Evolutionary conservation across 2,329 filamentous ascomycete genomes (phyloP), one percentile per base, ranked within the genome.

Genomic region (Emmonsiellopsis sp.): DNA sequence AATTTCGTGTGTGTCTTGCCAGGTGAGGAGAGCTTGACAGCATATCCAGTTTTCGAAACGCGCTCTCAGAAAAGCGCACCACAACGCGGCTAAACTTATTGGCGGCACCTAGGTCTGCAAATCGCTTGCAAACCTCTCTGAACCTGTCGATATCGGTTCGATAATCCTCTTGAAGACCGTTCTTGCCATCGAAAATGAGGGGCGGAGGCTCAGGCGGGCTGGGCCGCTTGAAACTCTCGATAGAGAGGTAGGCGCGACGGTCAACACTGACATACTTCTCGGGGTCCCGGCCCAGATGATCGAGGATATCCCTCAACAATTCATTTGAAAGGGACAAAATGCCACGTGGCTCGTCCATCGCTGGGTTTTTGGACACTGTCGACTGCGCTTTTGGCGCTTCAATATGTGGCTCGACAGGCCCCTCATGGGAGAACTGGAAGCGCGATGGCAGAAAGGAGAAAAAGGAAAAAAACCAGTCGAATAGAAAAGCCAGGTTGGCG

Each of bases 221-320:
- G 10, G 76, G 74, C 43, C 70, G 69, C 55, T 72, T 75, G 64
- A 80, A 78, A 65, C 76, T 79, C 63, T 80, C 78, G 54, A 78
- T 75, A 7, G 77, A 80, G 16, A 80, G 69, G 60, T 78, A 79
- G 50, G 73, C 75, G 55, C 78, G 71, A 50, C 74, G 70, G 57
- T 79, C 77, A 44, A 79, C 70, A 41, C 69, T 73, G 54, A 79
- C 70, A 40, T 72, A 70, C 59, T 72, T 76, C 48, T 79, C 74
- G n/a, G 74, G 71, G 54, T 79, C 75, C n/a, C 73, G 71, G 52
- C 75, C 74, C 58, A 80, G 73, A 58, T 76, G 69, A 61, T 78
- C 75, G 58, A 80, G 69, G 30, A 79, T 76, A 53, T 73, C 71
- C 55, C 70, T 70, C 42, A 79, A 67, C 50, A 79, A 65, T 61